A percentile compares a stretch with the other conserved stretches of the same genome.
Evolutionary conservation across 1,139 yeast genomes (phyloP).

Genomic region (Diutina neorugosa): DNA sequence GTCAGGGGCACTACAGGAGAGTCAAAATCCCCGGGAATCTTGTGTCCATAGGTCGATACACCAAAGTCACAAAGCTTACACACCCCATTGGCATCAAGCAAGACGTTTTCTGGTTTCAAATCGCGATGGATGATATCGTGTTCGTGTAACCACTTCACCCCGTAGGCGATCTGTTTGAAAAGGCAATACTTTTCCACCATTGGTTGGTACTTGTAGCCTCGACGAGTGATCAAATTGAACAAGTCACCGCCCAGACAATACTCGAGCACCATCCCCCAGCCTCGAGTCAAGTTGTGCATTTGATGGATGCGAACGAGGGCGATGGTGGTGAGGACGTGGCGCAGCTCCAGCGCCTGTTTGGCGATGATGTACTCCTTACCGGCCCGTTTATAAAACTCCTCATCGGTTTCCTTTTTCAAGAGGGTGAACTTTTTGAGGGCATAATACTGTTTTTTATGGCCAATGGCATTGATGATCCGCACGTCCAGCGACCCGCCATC

Average conservation of each 20-base stretch:
- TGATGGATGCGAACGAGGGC: slow-evolving; percentile 49
- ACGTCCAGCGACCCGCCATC: slow-evolving; percentile 69
- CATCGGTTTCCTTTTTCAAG: slow-evolving; percentile 47
- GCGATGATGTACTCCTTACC: slow-evolving; percentile 52
- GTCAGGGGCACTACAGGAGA: slow-evolving; percentile 34
- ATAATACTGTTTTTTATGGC: slow-evolving; percentile 27
- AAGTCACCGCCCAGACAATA: slow-evolving; percentile 47
- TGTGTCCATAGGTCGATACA: slow-evolving; percentile 54
- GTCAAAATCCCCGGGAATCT: slow-evolving; percentile 37
- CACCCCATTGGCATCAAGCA: slow-evolving; percentile 43
- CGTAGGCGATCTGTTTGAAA: slow-evolving; percentile 47
- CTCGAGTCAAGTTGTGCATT: slow-evolving; percentile 40
- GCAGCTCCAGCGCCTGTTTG: slow-evolving; percentile 33
- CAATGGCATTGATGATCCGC: slow-evolving; percentile 30
- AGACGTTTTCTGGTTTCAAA: slow-evolving; percentile 53
- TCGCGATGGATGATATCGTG: slow-evolving; percentile 52
- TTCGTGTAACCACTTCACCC: slow-evolving; percentile 42
- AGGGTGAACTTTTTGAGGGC: slow-evolving; percentile 61
- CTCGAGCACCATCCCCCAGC: slow-evolving; percentile 72
- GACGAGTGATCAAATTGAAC: slow-evolving; percentile 28
- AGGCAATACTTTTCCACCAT: slow-evolving; percentile 44
- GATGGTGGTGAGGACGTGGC: slow-evolving; percentile 48
- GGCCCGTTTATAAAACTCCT: slow-evolving; percentile 56
- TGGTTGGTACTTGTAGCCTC: slow-evolving; percentile 34
- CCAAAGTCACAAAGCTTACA: slow-evolving; percentile 72